Evolutionary conservation across 768 basidiomycete species (phyloP).

Genomic region (Boletus rubroflammeus): DNA sequence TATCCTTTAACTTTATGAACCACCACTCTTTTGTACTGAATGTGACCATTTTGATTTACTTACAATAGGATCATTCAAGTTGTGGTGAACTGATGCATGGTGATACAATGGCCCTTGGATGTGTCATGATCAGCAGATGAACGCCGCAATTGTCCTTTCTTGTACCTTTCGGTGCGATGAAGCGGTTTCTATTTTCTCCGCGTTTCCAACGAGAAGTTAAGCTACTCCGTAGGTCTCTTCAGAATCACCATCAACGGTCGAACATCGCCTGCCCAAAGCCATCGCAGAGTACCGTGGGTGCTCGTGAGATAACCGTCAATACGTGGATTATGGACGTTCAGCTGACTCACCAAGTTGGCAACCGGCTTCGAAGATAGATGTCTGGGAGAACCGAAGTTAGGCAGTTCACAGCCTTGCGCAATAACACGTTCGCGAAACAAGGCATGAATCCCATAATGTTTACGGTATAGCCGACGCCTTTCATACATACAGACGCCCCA

Average conservation of each 20-base stretch:
- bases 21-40: slow-evolving; percentile 8
- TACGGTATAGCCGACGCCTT: neutral
- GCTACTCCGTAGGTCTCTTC: neutral
- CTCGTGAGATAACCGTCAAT: neutral
- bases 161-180: neutral
- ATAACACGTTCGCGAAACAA: neutral
- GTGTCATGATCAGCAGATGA: slow-evolving; percentile 16
- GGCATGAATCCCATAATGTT: neutral
- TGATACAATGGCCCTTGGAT: neutral
- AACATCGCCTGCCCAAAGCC: neutral
- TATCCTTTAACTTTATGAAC: neutral
- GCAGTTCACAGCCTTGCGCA: neutral
- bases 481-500: neutral
- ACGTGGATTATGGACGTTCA: neutral
- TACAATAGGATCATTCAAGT: too few relatives aligned
- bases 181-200: neutral
- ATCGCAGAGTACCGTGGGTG: neutral
- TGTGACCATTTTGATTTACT: neutral
- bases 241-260: neutral
- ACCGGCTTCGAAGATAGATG: neutral
- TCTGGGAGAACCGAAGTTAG: neutral
- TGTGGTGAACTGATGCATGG: too few relatives aligned
- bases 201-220: neutral
- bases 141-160: slow-evolving; percentile 10
- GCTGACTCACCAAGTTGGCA: neutral